Percentiles rank a stretch among this genome's conserved stretches.
phyloP scores from a whole-genome alignment of 2,329 filamentous ascomycete genomes.

The Colletotrichum lentis region DNA sequence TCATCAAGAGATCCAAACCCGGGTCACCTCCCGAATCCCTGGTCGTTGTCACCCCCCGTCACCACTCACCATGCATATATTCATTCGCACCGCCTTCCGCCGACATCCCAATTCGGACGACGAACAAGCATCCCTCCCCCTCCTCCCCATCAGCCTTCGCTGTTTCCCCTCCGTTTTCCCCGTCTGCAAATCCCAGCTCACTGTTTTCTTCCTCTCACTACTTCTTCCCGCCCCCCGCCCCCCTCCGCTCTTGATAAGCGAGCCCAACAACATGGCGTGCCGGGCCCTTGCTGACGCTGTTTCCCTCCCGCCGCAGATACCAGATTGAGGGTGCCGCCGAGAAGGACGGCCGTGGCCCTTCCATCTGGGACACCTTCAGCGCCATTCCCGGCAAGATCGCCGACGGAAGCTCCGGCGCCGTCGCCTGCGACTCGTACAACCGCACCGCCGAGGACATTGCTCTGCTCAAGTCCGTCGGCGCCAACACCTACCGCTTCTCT shows the following conservation, averaged over 20 bases:
- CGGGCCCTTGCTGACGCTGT: constrained; percentile 23
- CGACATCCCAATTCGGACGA: constrained; percentile 29
- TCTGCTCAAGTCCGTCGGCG: constrained; percentile 76
- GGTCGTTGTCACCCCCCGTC: background rate
- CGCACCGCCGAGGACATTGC: constrained; percentile 78
- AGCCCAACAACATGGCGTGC: constrained; percentile 22
- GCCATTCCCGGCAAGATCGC: constrained; percentile 83
- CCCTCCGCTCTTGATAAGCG: constrained; percentile 12
- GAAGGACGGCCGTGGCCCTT: constrained; percentile 80
- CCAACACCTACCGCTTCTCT: constrained; percentile 83
- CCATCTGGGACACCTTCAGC: constrained; percentile 93
- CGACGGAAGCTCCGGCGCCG: constrained; percentile 75
- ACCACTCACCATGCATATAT: constrained; percentile 14
- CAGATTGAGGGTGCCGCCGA: constrained; percentile 83
- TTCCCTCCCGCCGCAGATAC: constrained; percentile 64
- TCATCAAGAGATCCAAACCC: background rate
- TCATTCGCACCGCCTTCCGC: constrained; percentile 21
- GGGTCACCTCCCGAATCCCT: constrained; percentile 10
- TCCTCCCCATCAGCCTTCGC: constrained; percentile 18
- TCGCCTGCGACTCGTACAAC: constrained; percentile 89
- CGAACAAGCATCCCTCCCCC: constrained; percentile 25
- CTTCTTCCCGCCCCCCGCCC: background rate
- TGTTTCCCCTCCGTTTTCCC: constrained; percentile 29
- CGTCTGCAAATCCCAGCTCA: constrained; percentile 11
- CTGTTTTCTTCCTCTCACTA: background rate